Evolutionary conservation across 2,329 filamentous ascomycete species (phyloP).

Genomic region (Phialophora expanda): DNA sequence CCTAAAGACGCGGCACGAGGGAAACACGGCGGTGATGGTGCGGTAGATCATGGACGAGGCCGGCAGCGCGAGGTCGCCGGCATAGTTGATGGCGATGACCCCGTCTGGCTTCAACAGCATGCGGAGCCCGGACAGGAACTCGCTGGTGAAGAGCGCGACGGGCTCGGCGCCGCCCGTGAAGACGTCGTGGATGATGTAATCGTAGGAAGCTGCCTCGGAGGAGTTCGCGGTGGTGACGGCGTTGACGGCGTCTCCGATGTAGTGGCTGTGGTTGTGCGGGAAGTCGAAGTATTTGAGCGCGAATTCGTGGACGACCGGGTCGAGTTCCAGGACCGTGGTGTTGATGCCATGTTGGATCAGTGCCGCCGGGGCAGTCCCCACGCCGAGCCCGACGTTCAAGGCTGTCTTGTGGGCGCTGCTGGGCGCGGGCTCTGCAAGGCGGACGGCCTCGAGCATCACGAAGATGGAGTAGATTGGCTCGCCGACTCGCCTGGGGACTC

Average conservation of each 20-base stretch:
- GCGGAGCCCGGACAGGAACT: constrained; percentile 76
- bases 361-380: constrained; percentile 88
- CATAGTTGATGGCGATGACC: constrained; percentile 94
- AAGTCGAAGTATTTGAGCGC: constrained; percentile 83
- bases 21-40: constrained; percentile 82
- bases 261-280: constrained; percentile 74
- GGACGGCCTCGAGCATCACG: constrained; percentile 88
- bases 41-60: constrained; percentile 78
- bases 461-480: constrained; percentile 98
- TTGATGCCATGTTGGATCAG: constrained; percentile 85
- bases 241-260: constrained; percentile 80
- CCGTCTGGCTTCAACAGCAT: constrained; percentile 76
- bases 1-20: constrained; percentile 88
- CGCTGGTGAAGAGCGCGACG: constrained; percentile 80
- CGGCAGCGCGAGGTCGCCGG: constrained; percentile 80
- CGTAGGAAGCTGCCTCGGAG: constrained; percentile 60
- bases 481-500: constrained; percentile 59
- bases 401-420: constrained; percentile 55
- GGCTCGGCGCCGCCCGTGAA: constrained; percentile 97
- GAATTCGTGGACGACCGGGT: constrained; percentile 84
- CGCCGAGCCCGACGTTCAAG: constrained; percentile 86
- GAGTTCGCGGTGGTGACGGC: constrained; percentile 57
- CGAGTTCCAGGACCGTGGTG: constrained; percentile 93
- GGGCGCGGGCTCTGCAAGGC: constrained; percentile 67
- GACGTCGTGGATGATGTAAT: constrained; percentile 96